Base-by-base conservation (phyloP, 192 early-diverging fungal genomes). In the Backusella circina region DNA sequence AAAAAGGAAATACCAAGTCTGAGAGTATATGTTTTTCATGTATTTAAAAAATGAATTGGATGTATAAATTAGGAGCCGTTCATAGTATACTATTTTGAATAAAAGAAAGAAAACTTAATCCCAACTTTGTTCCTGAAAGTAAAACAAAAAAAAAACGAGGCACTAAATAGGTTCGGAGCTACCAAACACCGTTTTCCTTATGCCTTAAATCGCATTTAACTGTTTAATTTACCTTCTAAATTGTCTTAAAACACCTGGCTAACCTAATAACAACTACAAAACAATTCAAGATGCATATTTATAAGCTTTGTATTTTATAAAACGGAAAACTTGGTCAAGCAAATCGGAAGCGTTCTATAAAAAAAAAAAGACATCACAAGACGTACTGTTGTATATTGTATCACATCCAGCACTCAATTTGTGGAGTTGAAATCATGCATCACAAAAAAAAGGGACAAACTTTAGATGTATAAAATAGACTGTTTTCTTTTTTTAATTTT, bases 341-440 rank as follows among this genome's bases (percentile, higher is more conserved):
- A 26, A 61, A 10, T n/a, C 23, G 23, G 54, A 61, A 61, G 54
- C 21, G 23, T 9, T 12, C 8, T 28, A 44, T 1, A 9, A 44
- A 28, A 61, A 13, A 28, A 57, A 28, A 61, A 47, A 47, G 44
- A 7, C 54, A 61, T 61, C 54, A 61, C 54, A 61, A 61, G 54
- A 26, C 23, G 23, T 12, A 2, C 54, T 61, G 23, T 61, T 61
- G 54, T 61, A 47, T n/a, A 61, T 61, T 61, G 54, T 61, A 61
- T 61, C 54, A 61, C 41, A 44, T n/a, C 39, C 39, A 37, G 36
- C 13, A 21, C 26, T 13, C 26, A 28, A 61, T 61, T 28, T 28
- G 54, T 61, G 21, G 54, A 61, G 54, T 61, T 61, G 54, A 61
- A 61, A 61, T 61, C 54, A 61, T 61, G 54, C 54, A 61, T 28